phyloP scores from a whole-genome alignment of 805 yeast species.

The Yarrowia hollandica region DNA sequence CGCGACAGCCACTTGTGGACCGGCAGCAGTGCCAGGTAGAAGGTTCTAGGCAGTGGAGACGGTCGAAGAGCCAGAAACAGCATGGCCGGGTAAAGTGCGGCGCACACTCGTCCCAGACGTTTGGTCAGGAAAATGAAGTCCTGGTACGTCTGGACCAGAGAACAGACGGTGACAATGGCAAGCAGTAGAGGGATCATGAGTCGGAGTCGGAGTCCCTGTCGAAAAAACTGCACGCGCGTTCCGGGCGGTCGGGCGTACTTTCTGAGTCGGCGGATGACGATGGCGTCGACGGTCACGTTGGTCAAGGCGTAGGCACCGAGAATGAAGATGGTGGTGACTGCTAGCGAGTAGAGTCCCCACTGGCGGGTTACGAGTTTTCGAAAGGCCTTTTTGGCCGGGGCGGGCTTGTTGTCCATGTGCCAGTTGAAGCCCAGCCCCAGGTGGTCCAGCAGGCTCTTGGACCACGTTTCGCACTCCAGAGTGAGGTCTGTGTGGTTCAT shows the following conservation, averaged over 20 bases:
- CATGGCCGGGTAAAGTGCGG: conserved; percentile 73
- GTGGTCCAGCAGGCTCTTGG: conserved; percentile 19
- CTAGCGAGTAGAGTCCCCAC: conserved; percentile 20
- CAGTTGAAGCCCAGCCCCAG: conserved; percentile 27
- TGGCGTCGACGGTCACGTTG: conserved; percentile 5
- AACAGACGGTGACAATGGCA: conserved; percentile 9
- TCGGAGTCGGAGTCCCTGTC: conserved; percentile 8
- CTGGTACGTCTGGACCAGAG: conserved; percentile 24
- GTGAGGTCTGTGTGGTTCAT: conserved; percentile 8
- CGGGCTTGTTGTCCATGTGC: conserved; percentile 27
- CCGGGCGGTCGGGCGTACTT: conserved; percentile 27
- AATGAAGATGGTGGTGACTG: conserved; percentile 17
- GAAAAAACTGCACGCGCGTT: conserved; percentile 2
- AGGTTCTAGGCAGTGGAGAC: conserved; percentile 75
- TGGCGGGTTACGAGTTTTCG: conserved; percentile 6
- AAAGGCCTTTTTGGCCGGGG: conserved; percentile 11
- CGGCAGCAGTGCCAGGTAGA: conserved; percentile 71
- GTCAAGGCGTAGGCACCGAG: conserved; percentile 9
- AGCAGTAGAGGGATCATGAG: conserved; percentile 1
- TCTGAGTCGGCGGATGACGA: conserved; percentile 20
- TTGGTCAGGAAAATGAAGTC: conserved; percentile 42
- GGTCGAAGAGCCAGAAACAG: conserved; percentile 77
- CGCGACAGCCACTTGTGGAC: conserved; percentile 92
- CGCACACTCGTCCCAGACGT: conserved; percentile 74
- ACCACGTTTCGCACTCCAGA: conserved; percentile 19